Evolutionary conservation across 2,329 filamentous ascomycete genomes (phyloP), one percentile per base, ranked within the genome.

Genomic region (Celoporthe dispersa): DNA sequence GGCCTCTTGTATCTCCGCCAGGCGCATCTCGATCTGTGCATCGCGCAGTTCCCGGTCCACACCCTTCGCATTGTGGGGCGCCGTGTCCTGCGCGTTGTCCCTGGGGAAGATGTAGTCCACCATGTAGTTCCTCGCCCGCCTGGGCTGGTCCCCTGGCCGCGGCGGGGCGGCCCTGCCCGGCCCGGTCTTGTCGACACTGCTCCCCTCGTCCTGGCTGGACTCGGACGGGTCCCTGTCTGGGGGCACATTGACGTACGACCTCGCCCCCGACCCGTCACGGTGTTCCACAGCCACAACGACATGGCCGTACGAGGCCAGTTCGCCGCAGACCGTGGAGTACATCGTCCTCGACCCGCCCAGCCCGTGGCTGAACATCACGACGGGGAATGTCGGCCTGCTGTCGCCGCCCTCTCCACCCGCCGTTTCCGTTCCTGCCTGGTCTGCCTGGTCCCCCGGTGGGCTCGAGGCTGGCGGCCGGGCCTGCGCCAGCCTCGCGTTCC

Each of bases 361-460:
- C 0, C 90, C 90, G 77, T 92, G 90, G 74, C 87, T 90, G 77
- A 92, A 92, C 31, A 92, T 82, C 44, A 92, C 81, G 31, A 91
- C 79, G 1, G 90, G 89, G 70, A 91, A 91, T 4, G 66, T 74
- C 39, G 73, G 74, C 71, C 75, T 70, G 67, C 73, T 73, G n/a
- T 68, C 69, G 51, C 70, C 55, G 51, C 71, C 55, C 39, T 73
- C 66, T 61, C 71, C 71, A 22, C 76, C 73, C 59, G 71, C 55
- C 25, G 72, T 69, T 83, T 82, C 61, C 53, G 73, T 67, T 68
- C 80, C 79, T 11, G 78, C 79, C 1, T 78, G 1, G 41, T 44
- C 41, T 19, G 41, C 16, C 77, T 1, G 80, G 81, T 1, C 60
- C 76, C 25, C 80, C 74, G 75, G 76, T 59, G 81, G 79, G 2